Base-by-base conservation (phyloP, 1,284 basidiomycete species). In the Sanghuangporus sanghuang region DNA sequence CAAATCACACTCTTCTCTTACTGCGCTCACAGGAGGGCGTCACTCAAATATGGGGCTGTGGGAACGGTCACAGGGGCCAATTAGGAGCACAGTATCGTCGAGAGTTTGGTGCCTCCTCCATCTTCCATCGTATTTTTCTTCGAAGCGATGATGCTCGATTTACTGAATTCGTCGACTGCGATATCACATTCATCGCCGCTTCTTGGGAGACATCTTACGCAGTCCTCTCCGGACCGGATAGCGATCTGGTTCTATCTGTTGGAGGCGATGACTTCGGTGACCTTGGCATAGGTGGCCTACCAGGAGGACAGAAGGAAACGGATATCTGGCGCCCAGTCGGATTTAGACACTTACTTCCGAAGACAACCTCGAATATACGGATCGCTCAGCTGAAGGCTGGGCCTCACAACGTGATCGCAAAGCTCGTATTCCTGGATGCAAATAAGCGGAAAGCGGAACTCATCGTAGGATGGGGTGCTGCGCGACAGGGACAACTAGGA, bases 161-260 rank as follows among this genome's bases (percentile, higher is more conserved):
- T 6, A 63, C 66, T 6, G 76, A 70, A 3, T 68, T 80, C 6
- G 64, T 66, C 6, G 76, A 69, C 4, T 81, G 81, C 69, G 64
- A 68, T 16, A 72, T 76, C 53, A 78, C 76, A 57, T 63, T 75
- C 12, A 73, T 94, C 48, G 85, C 85, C 6, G 83, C 87, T 1
- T 82, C 85, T 32, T 96, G 93, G 93, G 90, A 95, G 72, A 92
- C 92, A 6, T 87, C 85, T 57, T 93, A 90, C 71, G 75, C 93
- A 46, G 86, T 85, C 7, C 70, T 89, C 4, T 76, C 78, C 18
- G 71, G 69, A 49, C 67, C 72, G 8, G 76, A 71, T 21, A 73
- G 75, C 44, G 91, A 95, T 69, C 71, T 87, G 1, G 69, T 95
- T n/a, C 71, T 96, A 35, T 86, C 92, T 0, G 85, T 92, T 78